Evolutionary conservation across 495 filamentous ascomycete genomes (phyloP).

Genomic region (Tricharina praecox): DNA sequence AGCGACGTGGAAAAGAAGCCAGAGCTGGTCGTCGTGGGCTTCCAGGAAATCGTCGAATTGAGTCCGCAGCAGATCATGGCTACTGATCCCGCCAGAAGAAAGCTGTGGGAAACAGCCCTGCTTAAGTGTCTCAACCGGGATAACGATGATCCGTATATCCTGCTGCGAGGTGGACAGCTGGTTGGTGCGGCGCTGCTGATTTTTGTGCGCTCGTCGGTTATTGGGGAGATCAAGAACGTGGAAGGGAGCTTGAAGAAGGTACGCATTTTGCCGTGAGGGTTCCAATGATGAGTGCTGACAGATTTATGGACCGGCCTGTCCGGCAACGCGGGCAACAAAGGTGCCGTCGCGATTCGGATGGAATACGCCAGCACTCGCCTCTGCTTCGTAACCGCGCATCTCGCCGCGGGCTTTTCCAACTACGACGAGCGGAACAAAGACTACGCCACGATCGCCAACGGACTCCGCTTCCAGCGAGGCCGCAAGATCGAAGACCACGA

Average conservation of each 20-base stretch:
- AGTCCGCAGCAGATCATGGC: slow-evolving; percentile 99
- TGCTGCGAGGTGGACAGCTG: slow-evolving; percentile 80
- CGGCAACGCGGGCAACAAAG: slow-evolving; percentile 95
- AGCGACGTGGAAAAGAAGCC: slow-evolving; percentile 40
- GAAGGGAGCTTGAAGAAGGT: slow-evolving; percentile 88
- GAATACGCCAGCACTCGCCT: slow-evolving; percentile 86
- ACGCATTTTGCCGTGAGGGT: slow-evolving; percentile 11
- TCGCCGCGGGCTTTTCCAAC: slow-evolving; percentile 92
- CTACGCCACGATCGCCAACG: slow-evolving; percentile 74
- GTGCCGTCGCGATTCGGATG: slow-evolving; percentile 88
- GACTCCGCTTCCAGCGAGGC: slow-evolving; percentile 78
- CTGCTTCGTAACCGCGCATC: slow-evolving; percentile 91
- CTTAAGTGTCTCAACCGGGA: slow-evolving; percentile 53
- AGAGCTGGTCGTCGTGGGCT: slow-evolving; percentile 72
- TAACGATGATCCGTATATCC: slow-evolving; percentile 61
- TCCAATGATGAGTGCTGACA: too few species aligned
- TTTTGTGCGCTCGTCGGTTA: slow-evolving; percentile 60
- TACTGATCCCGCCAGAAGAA: slow-evolving; percentile 71
- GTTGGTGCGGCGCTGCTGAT: slow-evolving; percentile 86
- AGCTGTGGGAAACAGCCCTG: slow-evolving; percentile 73
- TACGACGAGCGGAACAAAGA: slow-evolving; percentile 92
- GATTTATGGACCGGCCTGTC: slow-evolving; percentile 64
- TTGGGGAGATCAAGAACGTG: slow-evolving; percentile 81
- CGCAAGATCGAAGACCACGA: slow-evolving; percentile 83
- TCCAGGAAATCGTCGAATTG: slow-evolving; percentile 93